Base-by-base conservation (phyloP, 306 rosid species). In the cucumber (Cucumis sativus) region DNA sequence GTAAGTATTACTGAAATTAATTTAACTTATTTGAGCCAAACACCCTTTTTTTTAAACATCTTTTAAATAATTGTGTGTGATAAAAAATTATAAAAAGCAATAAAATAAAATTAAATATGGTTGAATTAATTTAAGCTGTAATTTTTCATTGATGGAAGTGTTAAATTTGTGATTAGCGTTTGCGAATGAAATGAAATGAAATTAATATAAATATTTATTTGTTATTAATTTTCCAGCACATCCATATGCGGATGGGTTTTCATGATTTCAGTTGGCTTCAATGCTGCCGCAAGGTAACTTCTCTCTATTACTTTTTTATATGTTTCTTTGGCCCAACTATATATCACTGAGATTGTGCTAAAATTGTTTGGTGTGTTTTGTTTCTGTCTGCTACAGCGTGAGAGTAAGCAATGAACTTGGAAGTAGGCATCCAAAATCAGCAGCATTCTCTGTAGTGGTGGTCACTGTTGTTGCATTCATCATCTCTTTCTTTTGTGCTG, bases 401-500 rank as follows among this genome's bases (percentile, higher is more conserved):
- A 83, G 96, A 75, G 88, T 90, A 43, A 83, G 96, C 84, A 90
- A 90, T 58, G 95, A 91, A 82, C 63, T 91, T 5, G 97, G 97
- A 30, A 87, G 90, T n/a, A 91, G 91, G 73, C 80, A 91, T 83
- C 85, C 91, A 0, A 87, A 80, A 45, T 85, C 97, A 5, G 97
- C 95, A 18, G 84, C 89, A 76, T 88, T 89, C 78, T 80, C 90
- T 0, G 91, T 91, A 0, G 23, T 77, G 8, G 41, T 88, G 3
- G 95, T 88, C 72, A 89, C 82, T 2, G 1, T 40, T 15, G 10
- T 85, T 12, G 90, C 93, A 0, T 79, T 89, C 39, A 23, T 82
- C 0, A 67, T 88, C 9, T 85, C 93, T 4, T 61, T 82, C 11
- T 25, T 80, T 0, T 92, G 85, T 77, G 95, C 91, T 6, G 18